Evolutionary conservation across 352 stramenopile species (phyloP).

Genomic region (Phytopythium oedochilum): DNA sequence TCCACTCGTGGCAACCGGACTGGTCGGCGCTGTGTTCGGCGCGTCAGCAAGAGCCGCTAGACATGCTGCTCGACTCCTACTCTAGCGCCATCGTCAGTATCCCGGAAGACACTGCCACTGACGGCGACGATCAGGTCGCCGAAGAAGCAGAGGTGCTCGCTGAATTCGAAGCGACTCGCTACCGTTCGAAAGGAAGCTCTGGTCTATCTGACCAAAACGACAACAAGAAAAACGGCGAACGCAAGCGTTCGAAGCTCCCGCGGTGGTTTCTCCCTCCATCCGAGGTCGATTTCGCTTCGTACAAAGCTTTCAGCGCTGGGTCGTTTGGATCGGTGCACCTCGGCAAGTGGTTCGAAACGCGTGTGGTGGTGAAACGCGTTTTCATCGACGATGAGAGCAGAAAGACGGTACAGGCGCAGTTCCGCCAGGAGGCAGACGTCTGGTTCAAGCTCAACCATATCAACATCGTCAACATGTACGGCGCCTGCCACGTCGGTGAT

Average conservation of each 20-base stretch:
- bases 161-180: neutral
- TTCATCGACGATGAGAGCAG: neutral
- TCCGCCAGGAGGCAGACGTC: slow-evolving; percentile 22
- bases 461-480: slow-evolving; percentile 30
- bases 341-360: slow-evolving; percentile 19
- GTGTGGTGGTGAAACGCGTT: slow-evolving; percentile 27
- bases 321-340: slow-evolving; percentile 19
- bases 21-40: neutral
- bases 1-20: neutral
- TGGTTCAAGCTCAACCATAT: slow-evolving; percentile 27
- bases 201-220: neutral
- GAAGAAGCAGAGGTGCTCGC: neutral
- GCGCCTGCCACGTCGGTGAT: slow-evolving; percentile 25
- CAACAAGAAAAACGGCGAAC: neutral
- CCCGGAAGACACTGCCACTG: neutral
- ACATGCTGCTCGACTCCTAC: neutral
- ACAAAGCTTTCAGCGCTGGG: slow-evolving; percentile 15
- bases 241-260: neutral
- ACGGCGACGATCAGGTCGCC: neutral
- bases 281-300: slow-evolving; percentile 21
- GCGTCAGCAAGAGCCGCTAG: neutral
- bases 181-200: neutral
- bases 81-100: neutral
- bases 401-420: neutral
- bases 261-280: slow-evolving; percentile 30